Percentiles rank a stretch among this genome's conserved stretches.
These are phyloP conservation scores for Coniella lustricola DNA, from an alignment of 2,329 filamentous ascomycete species.

Conservation along the genomic window DNA sequence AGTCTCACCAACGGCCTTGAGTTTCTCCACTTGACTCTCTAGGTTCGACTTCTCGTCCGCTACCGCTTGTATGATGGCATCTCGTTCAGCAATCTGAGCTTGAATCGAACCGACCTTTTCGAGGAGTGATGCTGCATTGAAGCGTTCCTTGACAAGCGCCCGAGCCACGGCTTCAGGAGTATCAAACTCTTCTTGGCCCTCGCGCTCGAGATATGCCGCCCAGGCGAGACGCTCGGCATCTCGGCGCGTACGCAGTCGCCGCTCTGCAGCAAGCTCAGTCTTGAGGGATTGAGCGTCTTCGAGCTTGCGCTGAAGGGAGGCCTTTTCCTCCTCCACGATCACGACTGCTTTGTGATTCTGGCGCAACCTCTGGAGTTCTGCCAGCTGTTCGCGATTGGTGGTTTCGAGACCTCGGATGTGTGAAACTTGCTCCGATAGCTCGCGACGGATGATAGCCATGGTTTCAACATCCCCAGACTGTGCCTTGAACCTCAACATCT, in stretches of 20 bases:
- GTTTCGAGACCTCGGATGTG: slow-evolving; percentile 82
- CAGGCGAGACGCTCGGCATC: slow-evolving; percentile 85
- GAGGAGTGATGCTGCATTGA: slow-evolving; percentile 71
- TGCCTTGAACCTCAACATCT: slow-evolving; percentile 76
- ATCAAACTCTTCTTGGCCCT: slow-evolving; percentile 69
- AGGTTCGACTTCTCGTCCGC: slow-evolving; percentile 63
- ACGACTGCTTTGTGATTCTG: slow-evolving; percentile 82
- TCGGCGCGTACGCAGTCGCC: slow-evolving; percentile 75
- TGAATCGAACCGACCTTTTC: slow-evolving; percentile 74
- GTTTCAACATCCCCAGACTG: slow-evolving; percentile 83
- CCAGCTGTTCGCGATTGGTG: slow-evolving; percentile 69
- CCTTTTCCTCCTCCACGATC: slow-evolving; percentile 92
- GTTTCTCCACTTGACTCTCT: slow-evolving; percentile 61
- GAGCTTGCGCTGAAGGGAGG: slow-evolving; percentile 69
- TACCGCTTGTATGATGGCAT: slow-evolving; percentile 64
- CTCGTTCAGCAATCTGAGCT: slow-evolving; percentile 69
- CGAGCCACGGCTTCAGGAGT: slow-evolving; percentile 82
- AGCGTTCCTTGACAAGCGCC: slow-evolving; percentile 73
- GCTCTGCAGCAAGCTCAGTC: slow-evolving; percentile 68
- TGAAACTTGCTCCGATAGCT: slow-evolving; percentile 85
- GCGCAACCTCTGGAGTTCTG: slow-evolving; percentile 74
- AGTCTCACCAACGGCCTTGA: slow-evolving; percentile 45
- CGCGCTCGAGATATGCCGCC: slow-evolving; percentile 74
- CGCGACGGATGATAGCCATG: slow-evolving; percentile 74
- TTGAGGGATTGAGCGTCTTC: slow-evolving; percentile 68